Evolutionary conservation across 2,329 filamentous ascomycete species (phyloP).

Genomic region (Bipolaris victoriae): DNA sequence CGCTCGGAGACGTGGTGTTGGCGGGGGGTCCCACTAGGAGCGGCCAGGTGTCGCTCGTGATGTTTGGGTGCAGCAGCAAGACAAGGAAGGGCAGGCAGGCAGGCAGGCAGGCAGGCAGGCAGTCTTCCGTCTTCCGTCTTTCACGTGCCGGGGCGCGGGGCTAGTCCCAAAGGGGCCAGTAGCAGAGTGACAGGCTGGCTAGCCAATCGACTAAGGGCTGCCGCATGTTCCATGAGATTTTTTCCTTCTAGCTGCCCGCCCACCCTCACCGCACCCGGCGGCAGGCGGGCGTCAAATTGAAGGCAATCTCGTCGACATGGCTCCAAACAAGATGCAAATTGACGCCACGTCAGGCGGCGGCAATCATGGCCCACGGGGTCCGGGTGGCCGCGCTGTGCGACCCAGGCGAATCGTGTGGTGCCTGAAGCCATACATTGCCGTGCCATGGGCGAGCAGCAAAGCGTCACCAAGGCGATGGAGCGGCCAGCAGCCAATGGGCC

Average conservation of each 20-base stretch:
- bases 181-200: background rate
- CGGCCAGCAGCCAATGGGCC: conserved; percentile 7
- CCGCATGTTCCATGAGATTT: conserved; percentile 4
- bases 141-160: conserved; percentile 2
- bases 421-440: conserved; percentile 3
- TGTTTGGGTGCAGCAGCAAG: background rate
- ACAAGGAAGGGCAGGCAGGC: background rate
- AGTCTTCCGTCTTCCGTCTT: background rate
- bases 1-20: background rate
- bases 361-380: background rate
- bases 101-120: too few relatives aligned
- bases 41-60: background rate
- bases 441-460: conserved; percentile 8
- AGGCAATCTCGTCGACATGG: background rate
- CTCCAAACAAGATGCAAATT: conserved; percentile 1
- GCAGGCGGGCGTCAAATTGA: conserved; percentile 2
- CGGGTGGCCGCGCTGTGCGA: conserved; percentile 9
- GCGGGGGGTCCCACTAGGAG: background rate
- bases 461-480: conserved; percentile 4
- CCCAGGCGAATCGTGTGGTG: conserved; percentile 6
- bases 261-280: conserved; percentile 11
- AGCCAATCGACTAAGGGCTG: conserved; percentile 1
- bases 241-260: background rate
- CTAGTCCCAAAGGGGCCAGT: background rate
- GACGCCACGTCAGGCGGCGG: conserved; percentile 13